Evolutionary conservation across 768 basidiomycete genomes (phyloP).

Genomic region (Nidularia sp.): DNA sequence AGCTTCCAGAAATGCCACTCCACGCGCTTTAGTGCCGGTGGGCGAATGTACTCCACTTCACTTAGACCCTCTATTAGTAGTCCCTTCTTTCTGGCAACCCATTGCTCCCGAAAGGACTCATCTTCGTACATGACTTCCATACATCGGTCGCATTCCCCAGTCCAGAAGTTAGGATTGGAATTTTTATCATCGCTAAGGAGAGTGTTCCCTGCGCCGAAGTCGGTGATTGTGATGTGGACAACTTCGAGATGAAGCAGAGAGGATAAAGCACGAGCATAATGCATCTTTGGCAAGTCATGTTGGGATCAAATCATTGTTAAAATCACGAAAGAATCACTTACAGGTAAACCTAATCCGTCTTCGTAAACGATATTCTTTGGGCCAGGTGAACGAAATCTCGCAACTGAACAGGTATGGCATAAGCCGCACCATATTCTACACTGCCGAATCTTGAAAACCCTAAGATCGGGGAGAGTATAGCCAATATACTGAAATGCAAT

Average conservation of each 20-base stretch:
- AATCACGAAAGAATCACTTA: conserved; percentile 9
- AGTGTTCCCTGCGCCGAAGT: conserved; percentile 15
- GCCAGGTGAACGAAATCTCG: conserved; percentile 17
- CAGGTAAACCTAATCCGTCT: conserved; percentile 29
- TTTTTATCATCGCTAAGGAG: conserved; percentile 11
- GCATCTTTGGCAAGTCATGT: conserved; percentile 16
- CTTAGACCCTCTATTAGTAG: not conserved
- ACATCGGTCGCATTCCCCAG: conserved; percentile 32
- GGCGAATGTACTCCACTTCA: conserved; percentile 14
- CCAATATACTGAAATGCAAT: conserved; percentile 17
- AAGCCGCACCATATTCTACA: conserved; percentile 28
- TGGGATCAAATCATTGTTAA: not conserved
- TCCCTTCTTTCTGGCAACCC: conserved; percentile 25
- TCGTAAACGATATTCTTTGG: conserved; percentile 21
- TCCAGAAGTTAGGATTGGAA: conserved; percentile 21
- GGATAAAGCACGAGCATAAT: conserved; percentile 23
- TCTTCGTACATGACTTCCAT: conserved; percentile 31
- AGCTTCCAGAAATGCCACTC: conserved; percentile 23
- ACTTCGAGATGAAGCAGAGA: conserved; percentile 19
- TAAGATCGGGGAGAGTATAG: conserved; percentile 15
- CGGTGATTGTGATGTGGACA: conserved; percentile 23
- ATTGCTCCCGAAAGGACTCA: conserved; percentile 18
- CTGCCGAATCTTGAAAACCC: conserved; percentile 18
- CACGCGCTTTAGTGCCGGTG: conserved; percentile 21
- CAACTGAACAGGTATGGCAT: conserved; percentile 24